phyloP scores from a whole-genome alignment of 2,329 filamentous ascomycete species.

The Tolypocladium inflatum region DNA sequence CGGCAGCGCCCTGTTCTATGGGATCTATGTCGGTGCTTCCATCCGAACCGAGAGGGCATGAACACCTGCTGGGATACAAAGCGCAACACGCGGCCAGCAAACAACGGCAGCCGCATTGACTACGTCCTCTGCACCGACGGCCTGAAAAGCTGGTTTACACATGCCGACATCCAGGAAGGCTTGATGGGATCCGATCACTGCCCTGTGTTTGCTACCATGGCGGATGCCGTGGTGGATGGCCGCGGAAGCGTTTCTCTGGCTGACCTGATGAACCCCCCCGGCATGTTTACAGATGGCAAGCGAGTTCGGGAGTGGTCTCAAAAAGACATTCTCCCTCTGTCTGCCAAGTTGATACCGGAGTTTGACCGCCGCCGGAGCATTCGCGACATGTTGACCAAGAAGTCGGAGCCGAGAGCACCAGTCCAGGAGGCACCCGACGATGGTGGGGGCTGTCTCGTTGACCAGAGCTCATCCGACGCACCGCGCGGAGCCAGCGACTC shows the following conservation, averaged over 20 bases:
- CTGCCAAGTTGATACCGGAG: conserved; percentile 76
- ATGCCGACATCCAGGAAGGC: conserved; percentile 84
- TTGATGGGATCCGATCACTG: conserved; percentile 95
- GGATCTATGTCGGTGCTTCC: conserved; percentile 76
- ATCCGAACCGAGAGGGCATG: conserved; percentile 76
- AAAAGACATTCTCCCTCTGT: conserved; percentile 62
- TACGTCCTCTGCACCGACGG: conserved; percentile 77
- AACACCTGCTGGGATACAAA: conserved; percentile 96
- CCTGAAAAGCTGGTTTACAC: conserved; percentile 71
- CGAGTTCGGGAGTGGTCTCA: conserved; percentile 56
- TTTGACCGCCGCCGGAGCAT: conserved; percentile 80
- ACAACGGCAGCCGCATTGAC: conserved; percentile 88
- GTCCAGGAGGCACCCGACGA: neutral
- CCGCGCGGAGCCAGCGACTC: neutral
- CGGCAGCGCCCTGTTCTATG: conserved; percentile 64
- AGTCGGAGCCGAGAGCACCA: conserved; percentile 12
- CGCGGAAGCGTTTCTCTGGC: conserved; percentile 42
- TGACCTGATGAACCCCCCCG: conserved; percentile 71
- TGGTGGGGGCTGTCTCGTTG: neutral
- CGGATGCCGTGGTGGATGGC: conserved; percentile 47
- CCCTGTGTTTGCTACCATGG: conserved; percentile 72
- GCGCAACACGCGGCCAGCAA: conserved; percentile 90
- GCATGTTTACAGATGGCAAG: conserved; percentile 58
- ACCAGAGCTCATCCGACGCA: neutral
- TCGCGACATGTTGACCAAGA: conserved; percentile 74